Evolutionary conservation across 345 rosid genomes (phyloP).

Genomic region (Populus euphratica): DNA sequence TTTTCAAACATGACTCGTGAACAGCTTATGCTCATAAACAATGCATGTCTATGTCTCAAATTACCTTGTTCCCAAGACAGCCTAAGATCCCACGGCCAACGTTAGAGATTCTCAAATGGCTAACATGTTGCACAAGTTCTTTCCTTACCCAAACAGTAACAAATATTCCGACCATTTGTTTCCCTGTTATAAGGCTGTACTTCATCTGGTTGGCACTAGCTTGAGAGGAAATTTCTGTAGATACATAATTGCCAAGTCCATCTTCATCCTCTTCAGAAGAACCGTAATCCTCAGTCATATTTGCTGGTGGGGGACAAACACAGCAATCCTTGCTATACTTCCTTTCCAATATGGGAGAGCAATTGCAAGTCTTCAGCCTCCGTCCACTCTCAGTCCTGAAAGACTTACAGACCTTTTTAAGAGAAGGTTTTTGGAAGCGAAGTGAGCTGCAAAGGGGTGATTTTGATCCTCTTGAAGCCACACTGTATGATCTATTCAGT

Average conservation of each 20-base stretch:
- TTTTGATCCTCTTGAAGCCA: slow-evolving; percentile 29
- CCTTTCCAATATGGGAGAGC: slow-evolving; percentile 50
- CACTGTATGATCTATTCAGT: slow-evolving; percentile 48
- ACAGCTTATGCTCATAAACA: not conserved
- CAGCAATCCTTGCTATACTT: slow-evolving; percentile 65
- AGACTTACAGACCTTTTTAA: slow-evolving; percentile 67
- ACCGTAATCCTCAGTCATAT: slow-evolving; percentile 42
- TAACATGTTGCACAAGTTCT: slow-evolving; percentile 72
- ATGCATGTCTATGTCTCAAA: not conserved
- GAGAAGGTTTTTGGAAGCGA: slow-evolving; percentile 77
- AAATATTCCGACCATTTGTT: slow-evolving; percentile 98
- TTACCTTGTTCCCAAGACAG: slow-evolving; percentile 91
- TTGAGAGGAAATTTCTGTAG: slow-evolving; percentile 29
- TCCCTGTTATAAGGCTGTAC: slow-evolving; percentile 73
- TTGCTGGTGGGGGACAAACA: slow-evolving; percentile 57
- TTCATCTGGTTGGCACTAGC: slow-evolving; percentile 40
- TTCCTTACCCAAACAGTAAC: slow-evolving; percentile 81
- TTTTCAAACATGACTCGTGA: not conserved
- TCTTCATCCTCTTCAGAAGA: slow-evolving; percentile 73
- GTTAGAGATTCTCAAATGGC: slow-evolving; percentile 69
- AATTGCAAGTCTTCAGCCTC: slow-evolving; percentile 81
- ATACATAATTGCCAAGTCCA: slow-evolving; percentile 29
- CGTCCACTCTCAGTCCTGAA: slow-evolving; percentile 71
- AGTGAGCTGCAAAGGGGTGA: slow-evolving; percentile 47
- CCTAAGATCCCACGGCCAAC: slow-evolving; percentile 86